Evolutionary conservation across 1,284 basidiomycete species (phyloP).

Genomic region (Cryptococcus sp.): DNA sequence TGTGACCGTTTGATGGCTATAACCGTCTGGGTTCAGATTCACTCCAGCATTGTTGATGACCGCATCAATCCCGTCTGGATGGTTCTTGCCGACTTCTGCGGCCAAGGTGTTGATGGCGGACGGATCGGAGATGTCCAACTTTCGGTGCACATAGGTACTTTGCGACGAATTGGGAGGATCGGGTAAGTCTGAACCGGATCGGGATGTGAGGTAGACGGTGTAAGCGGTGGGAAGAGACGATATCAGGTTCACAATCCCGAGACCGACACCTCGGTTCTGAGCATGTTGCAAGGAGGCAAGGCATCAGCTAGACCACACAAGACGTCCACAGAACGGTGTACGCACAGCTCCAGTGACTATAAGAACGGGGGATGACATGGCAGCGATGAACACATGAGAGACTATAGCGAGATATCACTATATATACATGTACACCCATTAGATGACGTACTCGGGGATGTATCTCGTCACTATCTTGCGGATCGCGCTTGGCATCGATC

Average conservation of each 20-base stretch:
- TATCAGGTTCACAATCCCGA: conserved; percentile 4
- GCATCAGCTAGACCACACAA: not conserved
- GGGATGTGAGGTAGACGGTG: conserved; percentile 3
- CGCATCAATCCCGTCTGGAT: conserved; percentile 1
- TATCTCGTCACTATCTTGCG: too few relatives aligned
- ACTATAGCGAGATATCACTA: too few relatives aligned
- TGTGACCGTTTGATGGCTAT: not conserved
- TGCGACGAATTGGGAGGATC: not conserved
- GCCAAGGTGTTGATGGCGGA: not conserved
- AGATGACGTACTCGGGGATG: too few relatives aligned
- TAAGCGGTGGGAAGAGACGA: not conserved
- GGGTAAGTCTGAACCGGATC: conserved; percentile 3
- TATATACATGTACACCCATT: too few relatives aligned
- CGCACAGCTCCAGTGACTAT: conserved; percentile 1
- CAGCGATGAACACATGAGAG: too few relatives aligned
- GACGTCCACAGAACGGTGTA: not conserved
- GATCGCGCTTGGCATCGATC: too few relatives aligned
- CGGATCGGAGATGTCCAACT: conserved; percentile 2
- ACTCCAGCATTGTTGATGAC: conserved; percentile 2
- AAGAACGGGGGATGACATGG: not conserved
- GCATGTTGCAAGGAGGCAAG: too few relatives aligned
- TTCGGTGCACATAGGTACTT: not conserved
- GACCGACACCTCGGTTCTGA: conserved; percentile 2
- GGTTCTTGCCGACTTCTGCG: not conserved
- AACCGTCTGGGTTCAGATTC: conserved; percentile 2